A percentile compares a stretch with the other conserved stretches of the same genome.
These are phyloP conservation scores for Mycena rebaudengoi DNA, from an alignment of 768 basidiomycete genomes.

Conservation along the genomic window DNA sequence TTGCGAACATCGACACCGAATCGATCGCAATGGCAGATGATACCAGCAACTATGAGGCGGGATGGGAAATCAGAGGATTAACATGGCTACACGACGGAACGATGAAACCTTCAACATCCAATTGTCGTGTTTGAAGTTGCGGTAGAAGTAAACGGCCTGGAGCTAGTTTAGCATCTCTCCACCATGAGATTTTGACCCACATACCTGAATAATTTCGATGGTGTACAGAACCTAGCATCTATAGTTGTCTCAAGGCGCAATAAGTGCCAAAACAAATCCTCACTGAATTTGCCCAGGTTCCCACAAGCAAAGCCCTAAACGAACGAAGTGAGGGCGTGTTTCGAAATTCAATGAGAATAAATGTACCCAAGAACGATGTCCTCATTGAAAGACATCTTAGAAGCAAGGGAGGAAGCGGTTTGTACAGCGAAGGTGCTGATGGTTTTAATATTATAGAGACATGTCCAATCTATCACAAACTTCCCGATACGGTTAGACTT, in stretches of 20 bases:
- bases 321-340: slow-evolving; percentile 9
- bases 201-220: slow-evolving; percentile 5
- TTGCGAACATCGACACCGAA: slow-evolving; percentile 6
- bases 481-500: too few relatives aligned
- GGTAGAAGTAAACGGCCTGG: not conserved
- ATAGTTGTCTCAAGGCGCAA: not conserved
- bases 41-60: slow-evolving; percentile 4
- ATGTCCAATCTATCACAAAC: too few relatives aligned
- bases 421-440: not conserved
- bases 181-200: not conserved
- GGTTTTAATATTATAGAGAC: slow-evolving; percentile 4
- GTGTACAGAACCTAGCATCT: not conserved
- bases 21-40: slow-evolving; percentile 10
- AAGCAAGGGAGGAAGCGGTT: not conserved
- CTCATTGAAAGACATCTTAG: slow-evolving; percentile 1
- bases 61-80: slow-evolving; percentile 7
- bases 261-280: not conserved
- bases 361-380: slow-evolving; percentile 12
- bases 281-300: not conserved
- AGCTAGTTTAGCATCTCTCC: not conserved
- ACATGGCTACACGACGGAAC: not conserved
- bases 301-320: slow-evolving; percentile 9
- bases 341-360: not conserved
- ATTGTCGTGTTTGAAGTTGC: not conserved
- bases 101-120: slow-evolving; percentile 8